A percentile compares a stretch with the other conserved stretches of the same genome.
phyloP scores from a whole-genome alignment of 1,284 basidiomycete species.

The Tilletia walkeri region DNA sequence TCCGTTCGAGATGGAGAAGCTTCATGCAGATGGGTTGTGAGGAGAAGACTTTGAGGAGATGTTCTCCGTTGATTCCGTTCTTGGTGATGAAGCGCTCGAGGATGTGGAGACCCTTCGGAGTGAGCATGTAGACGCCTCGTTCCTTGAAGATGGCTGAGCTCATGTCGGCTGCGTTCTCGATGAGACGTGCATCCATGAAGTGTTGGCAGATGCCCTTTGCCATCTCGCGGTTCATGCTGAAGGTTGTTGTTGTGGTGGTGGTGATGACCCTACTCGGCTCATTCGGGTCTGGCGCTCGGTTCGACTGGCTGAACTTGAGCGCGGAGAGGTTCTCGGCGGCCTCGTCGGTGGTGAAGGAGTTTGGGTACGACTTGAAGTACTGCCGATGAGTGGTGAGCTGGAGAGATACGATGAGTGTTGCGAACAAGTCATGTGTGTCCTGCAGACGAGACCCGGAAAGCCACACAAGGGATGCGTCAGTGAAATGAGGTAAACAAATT shows the following conservation, averaged over 20 bases:
- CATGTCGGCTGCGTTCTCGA: slow-evolving; percentile 92
- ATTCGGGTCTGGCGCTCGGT: slow-evolving; percentile 93
- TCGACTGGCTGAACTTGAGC: slow-evolving; percentile 98
- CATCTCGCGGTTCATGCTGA: slow-evolving; percentile 99
- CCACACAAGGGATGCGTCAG: slow-evolving; percentile 22
- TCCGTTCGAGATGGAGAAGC: slow-evolving; percentile 89
- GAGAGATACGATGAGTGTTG: slow-evolving; percentile 91
- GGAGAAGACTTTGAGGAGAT: slow-evolving; percentile 83
- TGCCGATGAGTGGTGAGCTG: slow-evolving; percentile 85
- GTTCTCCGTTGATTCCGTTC: slow-evolving; percentile 91
- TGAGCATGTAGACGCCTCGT: slow-evolving; percentile 89
- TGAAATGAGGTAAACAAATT: slow-evolving; percentile 16
- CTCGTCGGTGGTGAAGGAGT: slow-evolving; percentile 96
- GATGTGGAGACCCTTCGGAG: slow-evolving; percentile 96
- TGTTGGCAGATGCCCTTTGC: slow-evolving; percentile 99
- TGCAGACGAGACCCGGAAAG: slow-evolving; percentile 53
- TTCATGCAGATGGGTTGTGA: slow-evolving; percentile 97
- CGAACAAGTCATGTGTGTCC: slow-evolving; percentile 98
- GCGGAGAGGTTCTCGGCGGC: slow-evolving; percentile 89
- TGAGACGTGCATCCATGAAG: slow-evolving; percentile 96
- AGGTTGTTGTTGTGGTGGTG: slow-evolving; percentile 98
- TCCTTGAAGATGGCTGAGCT: slow-evolving; percentile 89
- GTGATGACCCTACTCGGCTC: slow-evolving; percentile 95
- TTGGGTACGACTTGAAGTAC: slow-evolving; percentile 90
- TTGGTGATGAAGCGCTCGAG: slow-evolving; percentile 98